Evolutionary conservation across 768 basidiomycete genomes (phyloP).

Genomic region (Kwoniella botswanensis): DNA sequence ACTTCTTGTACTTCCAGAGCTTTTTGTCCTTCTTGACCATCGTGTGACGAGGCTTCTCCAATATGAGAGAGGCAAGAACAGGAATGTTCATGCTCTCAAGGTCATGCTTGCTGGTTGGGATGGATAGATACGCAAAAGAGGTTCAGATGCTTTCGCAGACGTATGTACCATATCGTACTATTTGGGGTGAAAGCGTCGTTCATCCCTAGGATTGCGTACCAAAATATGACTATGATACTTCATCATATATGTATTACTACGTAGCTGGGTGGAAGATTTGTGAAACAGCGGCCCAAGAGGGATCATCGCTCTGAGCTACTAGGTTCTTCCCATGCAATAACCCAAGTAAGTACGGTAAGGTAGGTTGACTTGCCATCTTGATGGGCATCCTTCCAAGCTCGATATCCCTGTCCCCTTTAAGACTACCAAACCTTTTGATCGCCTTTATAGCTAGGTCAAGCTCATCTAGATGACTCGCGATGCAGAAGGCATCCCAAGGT

Average conservation of each 20-base stretch:
- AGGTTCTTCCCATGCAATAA: not conserved
- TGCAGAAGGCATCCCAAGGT: constrained; percentile 6
- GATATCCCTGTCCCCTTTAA: not conserved
- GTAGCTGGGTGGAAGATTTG: not conserved
- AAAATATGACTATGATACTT: too few relatives aligned
- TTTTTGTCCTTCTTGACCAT: not conserved
- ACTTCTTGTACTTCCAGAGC: not conserved
- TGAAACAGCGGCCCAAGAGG: not conserved
- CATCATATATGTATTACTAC: too few relatives aligned
- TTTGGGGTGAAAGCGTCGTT: too few relatives aligned
- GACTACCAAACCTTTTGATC: not conserved
- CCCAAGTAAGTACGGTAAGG: not conserved
- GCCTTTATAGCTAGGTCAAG: not conserved
- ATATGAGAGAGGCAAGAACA: not conserved
- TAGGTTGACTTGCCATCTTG: not conserved
- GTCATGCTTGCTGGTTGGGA: too few relatives aligned
- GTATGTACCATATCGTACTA: too few relatives aligned
- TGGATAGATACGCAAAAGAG: too few relatives aligned
- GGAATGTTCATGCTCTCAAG: not conserved
- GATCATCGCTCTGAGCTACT: not conserved
- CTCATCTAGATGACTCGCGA: constrained; percentile 10
- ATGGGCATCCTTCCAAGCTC: not conserved
- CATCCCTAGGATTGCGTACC: too few relatives aligned
- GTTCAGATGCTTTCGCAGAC: too few relatives aligned
- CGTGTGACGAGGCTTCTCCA: not conserved